Conservation (phyloP, 2,329 filamentous ascomycete species). For the Penicillium hesseltinei region DNA sequence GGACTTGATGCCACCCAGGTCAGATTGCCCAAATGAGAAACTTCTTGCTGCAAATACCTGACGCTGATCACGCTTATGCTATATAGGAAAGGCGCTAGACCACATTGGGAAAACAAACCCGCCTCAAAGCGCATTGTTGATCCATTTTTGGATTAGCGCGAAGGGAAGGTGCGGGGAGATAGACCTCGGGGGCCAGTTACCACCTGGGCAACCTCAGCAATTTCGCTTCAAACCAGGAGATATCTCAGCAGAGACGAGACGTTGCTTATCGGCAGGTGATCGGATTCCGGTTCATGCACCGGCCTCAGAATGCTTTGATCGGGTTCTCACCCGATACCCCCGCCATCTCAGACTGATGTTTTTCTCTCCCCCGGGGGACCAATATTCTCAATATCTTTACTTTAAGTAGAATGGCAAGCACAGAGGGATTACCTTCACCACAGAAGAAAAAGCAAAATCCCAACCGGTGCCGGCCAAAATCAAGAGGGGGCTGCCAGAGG, state of each 20-base stretch:
- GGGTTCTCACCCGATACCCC: slow-evolving; percentile 4
- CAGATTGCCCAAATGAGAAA: no score
- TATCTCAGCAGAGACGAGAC: background rate
- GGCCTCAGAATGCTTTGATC: background rate
- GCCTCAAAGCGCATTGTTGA: background rate
- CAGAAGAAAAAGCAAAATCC: slow-evolving; percentile 23
- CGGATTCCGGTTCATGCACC: slow-evolving; percentile 3
- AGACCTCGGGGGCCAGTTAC: no score
- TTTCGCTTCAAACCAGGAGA: background rate
- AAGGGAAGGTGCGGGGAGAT: background rate
- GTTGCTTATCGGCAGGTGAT: slow-evolving; percentile 9
- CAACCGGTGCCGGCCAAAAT: slow-evolving; percentile 24
- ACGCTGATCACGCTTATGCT: background rate
- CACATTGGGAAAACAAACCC: background rate
- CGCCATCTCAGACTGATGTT: background rate
- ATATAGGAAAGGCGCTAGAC: background rate
- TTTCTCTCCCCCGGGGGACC: background rate
- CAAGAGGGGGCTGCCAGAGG: slow-evolving; percentile 22
- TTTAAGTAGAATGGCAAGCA: background rate
- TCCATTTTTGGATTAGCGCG: background rate
- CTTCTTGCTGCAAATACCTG: background rate
- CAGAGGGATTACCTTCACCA: background rate
- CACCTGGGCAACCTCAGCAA: background rate
- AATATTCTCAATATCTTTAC: background rate
- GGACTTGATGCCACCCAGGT: background rate